Evolutionary conservation across 495 filamentous ascomycete species (phyloP), one percentile per base, ranked within the genome.

Genomic region (Penicillium lividum): DNA sequence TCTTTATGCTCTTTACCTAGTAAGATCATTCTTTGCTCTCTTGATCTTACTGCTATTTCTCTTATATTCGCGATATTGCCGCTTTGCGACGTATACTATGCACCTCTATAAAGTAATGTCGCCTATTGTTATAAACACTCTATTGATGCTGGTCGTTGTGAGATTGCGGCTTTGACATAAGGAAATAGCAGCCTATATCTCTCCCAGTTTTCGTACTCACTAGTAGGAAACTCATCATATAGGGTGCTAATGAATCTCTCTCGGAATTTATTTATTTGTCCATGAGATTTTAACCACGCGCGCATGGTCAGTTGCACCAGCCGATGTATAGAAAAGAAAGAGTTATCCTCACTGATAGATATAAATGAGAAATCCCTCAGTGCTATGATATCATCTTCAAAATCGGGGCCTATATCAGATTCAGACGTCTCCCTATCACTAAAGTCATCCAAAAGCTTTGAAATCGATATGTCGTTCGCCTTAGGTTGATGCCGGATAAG

Each of bases 301-400:
- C 53, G 55, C 29, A 38, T 62, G 33, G 63, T 59, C 0, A 68
- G 42, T 52, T 71, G 56, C n/a, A 71, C 61, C 13, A 71, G 57
- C 22, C 66, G 47, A 53, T 69, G 63, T 44, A 67, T 67, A 7
- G 61, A 57, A 29, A 55, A 55, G 3, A 18, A 45, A 18, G 30
- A 43, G 25, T 30, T 5, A 30, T 53, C 27, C 28, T 51, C 57
- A 44, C 53, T 36, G 16, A 60, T n/a, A 10, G 63, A 61, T 56
- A 82, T 68, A 22, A 81, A 75, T 42, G 67, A 74, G 61, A 71
- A 80, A 50, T 74, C 62, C 56, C 65, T 53, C 36, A 83, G 60
- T 16, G 63, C 68, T 27, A 33, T 40, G 7, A 82, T 31, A 65
- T 81, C 73, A 7, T 77, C 71, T 54, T 80, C 75, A 65, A 81